Evolutionary conservation across 768 basidiomycete genomes (phyloP).

Genomic region (Trametes punicea): DNA sequence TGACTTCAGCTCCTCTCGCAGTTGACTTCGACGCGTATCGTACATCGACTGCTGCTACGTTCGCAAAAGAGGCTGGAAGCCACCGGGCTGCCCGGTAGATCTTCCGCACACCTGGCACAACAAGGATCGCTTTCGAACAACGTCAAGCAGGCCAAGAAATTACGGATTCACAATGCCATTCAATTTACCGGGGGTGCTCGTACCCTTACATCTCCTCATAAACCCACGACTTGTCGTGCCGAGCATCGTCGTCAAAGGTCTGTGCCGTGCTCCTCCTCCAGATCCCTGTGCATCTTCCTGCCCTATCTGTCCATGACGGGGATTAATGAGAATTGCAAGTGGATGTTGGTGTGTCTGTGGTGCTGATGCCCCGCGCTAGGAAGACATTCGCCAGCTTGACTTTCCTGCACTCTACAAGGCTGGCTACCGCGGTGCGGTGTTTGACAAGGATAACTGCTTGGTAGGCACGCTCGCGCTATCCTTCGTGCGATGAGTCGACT

Average conservation of each 20-base stretch:
- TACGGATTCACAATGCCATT: conserved; percentile 61
- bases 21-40: too few species aligned
- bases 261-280: conserved; percentile 4
- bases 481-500: background rate
- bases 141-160: too few species aligned
- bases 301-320: background rate
- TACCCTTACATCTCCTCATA: conserved; percentile 65
- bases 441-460: conserved; percentile 98
- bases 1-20: too few species aligned
- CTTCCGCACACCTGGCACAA: too few species aligned
- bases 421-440: conserved; percentile 86
- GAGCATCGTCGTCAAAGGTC: conserved; percentile 65
- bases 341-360: background rate
- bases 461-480: conserved; percentile 42
- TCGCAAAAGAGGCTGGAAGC: too few species aligned
- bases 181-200: conserved; percentile 69
- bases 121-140: too few species aligned
- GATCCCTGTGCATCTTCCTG: background rate
- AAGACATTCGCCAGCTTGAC: conserved; percentile 86
- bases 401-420: conserved; percentile 66
- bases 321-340: background rate
- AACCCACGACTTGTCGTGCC: conserved; percentile 69
- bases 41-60: too few species aligned
- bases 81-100: too few species aligned
- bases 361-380: conserved; percentile 21